Evolutionary conservation across 345 rosid species (phyloP), one percentile per base, ranked within the genome.

Genomic region (Murraya koenigii): DNA sequence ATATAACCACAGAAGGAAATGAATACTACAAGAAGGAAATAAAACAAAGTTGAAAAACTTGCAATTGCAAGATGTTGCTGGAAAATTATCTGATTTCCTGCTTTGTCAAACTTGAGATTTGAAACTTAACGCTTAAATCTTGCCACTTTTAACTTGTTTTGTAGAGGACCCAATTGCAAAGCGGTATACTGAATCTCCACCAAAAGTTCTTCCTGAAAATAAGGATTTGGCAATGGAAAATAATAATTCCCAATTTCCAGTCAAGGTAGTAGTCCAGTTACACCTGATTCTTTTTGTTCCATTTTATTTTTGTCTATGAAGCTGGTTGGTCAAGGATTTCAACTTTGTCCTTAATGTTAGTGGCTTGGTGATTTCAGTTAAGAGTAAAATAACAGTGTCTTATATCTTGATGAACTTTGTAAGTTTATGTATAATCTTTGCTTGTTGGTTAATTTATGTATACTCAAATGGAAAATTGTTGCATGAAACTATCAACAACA

Each of bases 91-190:
- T 32, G 41, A 71, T 65, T 71, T 14, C 38, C 17, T 23, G 3
- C 78, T 3, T 8, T 28, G 2, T 59, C 52, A 15, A 35, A 66
- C 39, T 66, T 54, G 44, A 52, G 47, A 32, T 30, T 2, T 36
- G 36, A 41, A 36, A 58, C 36, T 59, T 41, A 26, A 69, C 4
- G 0, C 60, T 28, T 32, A 77, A 68, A 4, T 2, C 72, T 72
- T 61, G 38, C 28, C 11, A 38, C 66, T 41, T 64, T 75, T 77
- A 69, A 52, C 8, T 23, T 70, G n/a, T 78, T 73, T 72, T 79
- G 69, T 76, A 96, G 97, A 86, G 61, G 97, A 96, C 77, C 95
- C 97, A 55, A 87, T 92, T 75, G 90, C 91, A 35, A 92, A 89
- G 81, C 85, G 87, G 68, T 82, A 82, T 75, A 75, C 75, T 55